These are phyloP conservation scores for Hypomyces rosellus DNA, from an alignment of 2,329 filamentous ascomycete genomes.

Conservation along the genomic window DNA sequence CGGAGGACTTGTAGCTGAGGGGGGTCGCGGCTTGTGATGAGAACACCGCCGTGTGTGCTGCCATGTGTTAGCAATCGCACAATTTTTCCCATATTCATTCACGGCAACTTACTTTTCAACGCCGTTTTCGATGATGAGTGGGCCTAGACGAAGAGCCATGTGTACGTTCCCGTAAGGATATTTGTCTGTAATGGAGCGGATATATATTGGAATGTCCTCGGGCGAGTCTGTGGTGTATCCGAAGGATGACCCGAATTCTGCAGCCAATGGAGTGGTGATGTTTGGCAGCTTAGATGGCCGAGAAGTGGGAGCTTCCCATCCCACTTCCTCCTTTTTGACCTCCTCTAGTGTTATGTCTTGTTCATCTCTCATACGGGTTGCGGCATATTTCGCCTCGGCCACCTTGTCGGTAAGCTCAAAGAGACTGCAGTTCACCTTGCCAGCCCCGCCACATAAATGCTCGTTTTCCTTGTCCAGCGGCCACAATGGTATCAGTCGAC, in stretches of 20 bases:
- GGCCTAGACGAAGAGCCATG: conserved; percentile 34
- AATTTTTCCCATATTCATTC: no score
- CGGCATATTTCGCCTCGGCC: conserved; percentile 20
- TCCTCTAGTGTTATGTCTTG: conserved; percentile 9
- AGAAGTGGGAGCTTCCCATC: not conserved
- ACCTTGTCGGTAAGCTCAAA: conserved; percentile 16
- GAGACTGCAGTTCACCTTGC: conserved; percentile 12
- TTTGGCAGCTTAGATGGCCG: conserved; percentile 11
- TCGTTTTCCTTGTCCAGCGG: conserved; percentile 9
- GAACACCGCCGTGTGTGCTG: conserved; percentile 21
- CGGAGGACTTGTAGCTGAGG: conserved; percentile 18
- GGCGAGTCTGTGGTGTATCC: conserved; percentile 15
- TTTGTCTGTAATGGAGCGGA: conserved; percentile 23
- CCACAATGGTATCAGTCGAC: conserved; percentile 14
- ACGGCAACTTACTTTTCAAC: conserved; percentile 26
- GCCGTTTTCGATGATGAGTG: conserved; percentile 35
- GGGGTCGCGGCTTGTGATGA: conserved; percentile 21
- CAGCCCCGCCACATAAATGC: conserved; percentile 7
- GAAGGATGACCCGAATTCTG: conserved; percentile 18
- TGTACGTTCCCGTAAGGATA: conserved; percentile 34
- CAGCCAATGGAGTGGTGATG: conserved; percentile 8
- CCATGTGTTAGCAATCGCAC: not conserved
- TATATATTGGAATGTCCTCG: conserved; percentile 25
- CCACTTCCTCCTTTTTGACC: not conserved
- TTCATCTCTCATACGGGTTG: conserved; percentile 9